Evolutionary conservation across 441 rosid species (phyloP).

Genomic region (Gossypium schwendimanii): DNA sequence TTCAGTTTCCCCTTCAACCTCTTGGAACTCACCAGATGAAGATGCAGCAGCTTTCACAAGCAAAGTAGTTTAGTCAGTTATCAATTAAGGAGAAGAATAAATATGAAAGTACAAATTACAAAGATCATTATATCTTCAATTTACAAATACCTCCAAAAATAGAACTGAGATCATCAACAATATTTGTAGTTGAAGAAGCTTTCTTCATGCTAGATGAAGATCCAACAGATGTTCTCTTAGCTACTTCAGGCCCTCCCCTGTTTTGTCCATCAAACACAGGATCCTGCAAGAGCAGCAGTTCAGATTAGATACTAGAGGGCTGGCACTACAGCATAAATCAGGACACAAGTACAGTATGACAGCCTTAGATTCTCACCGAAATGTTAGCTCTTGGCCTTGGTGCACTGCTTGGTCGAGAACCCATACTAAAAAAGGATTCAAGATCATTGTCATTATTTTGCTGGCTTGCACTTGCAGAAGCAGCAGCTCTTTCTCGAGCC

Average conservation of each 20-base stretch:
- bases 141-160: constrained; percentile 63
- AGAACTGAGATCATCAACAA: constrained; percentile 77
- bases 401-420: constrained; percentile 65
- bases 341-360: constrained; percentile 7
- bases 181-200: constrained; percentile 66
- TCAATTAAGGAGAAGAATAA: constrained; percentile 9
- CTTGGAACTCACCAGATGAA: constrained; percentile 65
- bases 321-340: not conserved
- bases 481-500: constrained; percentile 63
- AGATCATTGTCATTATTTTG: constrained; percentile 62
- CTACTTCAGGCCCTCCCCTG: constrained; percentile 59
- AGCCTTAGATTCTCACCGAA: constrained; percentile 40
- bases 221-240: constrained; percentile 51
- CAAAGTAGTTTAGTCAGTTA: constrained; percentile 21
- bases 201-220: constrained; percentile 60
- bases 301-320: constrained; percentile 16
- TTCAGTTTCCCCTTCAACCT: constrained; percentile 81
- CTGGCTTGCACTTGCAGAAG: constrained; percentile 64
- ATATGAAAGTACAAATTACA: not conserved
- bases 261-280: constrained; percentile 55
- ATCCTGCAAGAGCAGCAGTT: constrained; percentile 41
- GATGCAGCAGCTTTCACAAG: constrained; percentile 42
- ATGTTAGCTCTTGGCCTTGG: constrained; percentile 72
- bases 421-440: constrained; percentile 67
- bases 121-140: constrained; percentile 6